Conservation (phyloP, 1,284 basidiomycete species). For the Austroboletus niveus region DNA sequence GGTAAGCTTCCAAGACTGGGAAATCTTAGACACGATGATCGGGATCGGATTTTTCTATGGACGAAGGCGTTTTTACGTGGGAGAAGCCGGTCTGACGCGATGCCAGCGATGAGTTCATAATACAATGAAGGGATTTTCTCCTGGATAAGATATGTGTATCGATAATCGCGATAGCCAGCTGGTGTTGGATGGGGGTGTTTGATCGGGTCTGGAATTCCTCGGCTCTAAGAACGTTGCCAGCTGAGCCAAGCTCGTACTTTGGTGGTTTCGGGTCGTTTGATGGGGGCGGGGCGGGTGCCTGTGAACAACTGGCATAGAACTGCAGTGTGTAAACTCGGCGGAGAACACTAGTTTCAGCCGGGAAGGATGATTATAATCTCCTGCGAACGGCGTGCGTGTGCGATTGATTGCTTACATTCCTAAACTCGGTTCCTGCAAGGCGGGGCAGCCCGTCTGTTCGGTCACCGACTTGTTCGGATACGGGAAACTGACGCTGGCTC, state of each 20-base stretch:
- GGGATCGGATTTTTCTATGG: conserved; percentile 8
- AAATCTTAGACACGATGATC: conserved; percentile 13
- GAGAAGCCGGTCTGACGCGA: conserved; percentile 16
- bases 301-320: neutral
- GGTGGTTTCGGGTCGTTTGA: no score
- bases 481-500: neutral
- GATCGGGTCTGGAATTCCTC: conserved; percentile 17
- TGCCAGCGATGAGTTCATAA: conserved; percentile 7
- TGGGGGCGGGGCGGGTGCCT: neutral
- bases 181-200: neutral
- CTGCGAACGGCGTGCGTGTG: neutral
- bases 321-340: neutral
- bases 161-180: conserved; percentile 18
- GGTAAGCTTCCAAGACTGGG: conserved; percentile 12
- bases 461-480: conserved; percentile 2
- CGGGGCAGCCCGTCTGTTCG: conserved; percentile 17
- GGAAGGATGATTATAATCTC: neutral
- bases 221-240: conserved; percentile 13
- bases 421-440: neutral
- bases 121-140: conserved; percentile 15
- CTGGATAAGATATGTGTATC: conserved; percentile 14
- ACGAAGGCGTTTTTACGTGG: conserved; percentile 18
- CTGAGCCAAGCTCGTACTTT: neutral
- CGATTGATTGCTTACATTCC: neutral
- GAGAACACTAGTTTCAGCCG: neutral